Evolutionary conservation across 371 early-diverging fungal genomes (phyloP), one percentile per base, ranked within the genome.

Genomic region (Phascolomyces articulosus): DNA sequence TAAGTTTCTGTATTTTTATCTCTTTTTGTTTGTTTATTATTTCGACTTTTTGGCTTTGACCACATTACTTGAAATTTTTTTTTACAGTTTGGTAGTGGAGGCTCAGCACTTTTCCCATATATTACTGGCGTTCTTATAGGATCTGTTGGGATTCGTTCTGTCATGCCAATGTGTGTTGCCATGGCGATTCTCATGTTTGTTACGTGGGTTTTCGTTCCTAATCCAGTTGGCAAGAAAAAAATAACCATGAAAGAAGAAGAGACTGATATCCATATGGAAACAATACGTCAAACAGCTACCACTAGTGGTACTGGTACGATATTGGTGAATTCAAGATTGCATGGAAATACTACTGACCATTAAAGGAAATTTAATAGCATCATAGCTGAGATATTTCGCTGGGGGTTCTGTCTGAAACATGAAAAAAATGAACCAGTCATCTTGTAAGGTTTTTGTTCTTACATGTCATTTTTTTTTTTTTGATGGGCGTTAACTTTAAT

Each of bases 101-200:
- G 69, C n/a, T 54, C 71, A 7, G 74, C 70, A 4, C 29, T 74
- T 28, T 68, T 70, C 55, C 74, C 74, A n/a, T 74, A 60, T 21
- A 44, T 70, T 18, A 67, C 57, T 1, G 68, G 74, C 23, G 60
- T 66, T 16, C 29, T 74, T 38, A 67, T 70, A 29, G 65, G 60
- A 28, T 21, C 54, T 0, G 53, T 38, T 21, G 71, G 68, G 15
- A 58, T 70, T n/a, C 28, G 57, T n/a, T 49, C 48, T n/a, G 49
- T 74, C 64, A 56, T 70, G 27, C 74, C 74, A 0, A 70, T 74
- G 34, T 70, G 65, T 21, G 47, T 74, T n/a, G 61, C 71, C 10
- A 62, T 74, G 55, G 23, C 60, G 2, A 20, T 38, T 23, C 60
- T 60, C 3, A 69, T 69, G 70, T 40, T 67, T 6, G 49, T 62